Conservation (phyloP, 768 basidiomycete genomes). For the Clavaria fumosa region DNA sequence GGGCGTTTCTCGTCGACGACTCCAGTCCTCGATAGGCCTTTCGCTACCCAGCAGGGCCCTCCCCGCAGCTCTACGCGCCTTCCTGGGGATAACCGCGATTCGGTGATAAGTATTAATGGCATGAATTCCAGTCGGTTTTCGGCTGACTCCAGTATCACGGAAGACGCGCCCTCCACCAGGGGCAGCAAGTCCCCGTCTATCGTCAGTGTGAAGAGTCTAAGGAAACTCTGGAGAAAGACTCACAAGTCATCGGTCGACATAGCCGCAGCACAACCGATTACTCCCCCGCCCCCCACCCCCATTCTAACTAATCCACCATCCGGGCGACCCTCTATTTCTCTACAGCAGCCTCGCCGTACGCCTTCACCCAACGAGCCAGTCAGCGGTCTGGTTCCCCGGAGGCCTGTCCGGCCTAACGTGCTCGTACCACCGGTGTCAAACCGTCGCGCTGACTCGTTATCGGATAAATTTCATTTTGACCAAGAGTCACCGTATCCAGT, state of each 20-base stretch:
- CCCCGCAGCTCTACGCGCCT: neutral
- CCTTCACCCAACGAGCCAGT: neutral
- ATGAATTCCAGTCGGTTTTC: slow-evolving; percentile 53
- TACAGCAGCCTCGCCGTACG: neutral
- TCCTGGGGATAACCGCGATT: neutral
- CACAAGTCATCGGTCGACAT: slow-evolving; percentile 29
- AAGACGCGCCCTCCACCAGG: slow-evolving; percentile 16
- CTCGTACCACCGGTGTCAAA: slow-evolving; percentile 21
- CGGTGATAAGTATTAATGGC: neutral
- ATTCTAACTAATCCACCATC: slow-evolving; percentile 23
- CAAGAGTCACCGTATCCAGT: slow-evolving; percentile 59
- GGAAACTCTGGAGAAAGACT: slow-evolving; percentile 68
- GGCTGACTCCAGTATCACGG: slow-evolving; percentile 44
- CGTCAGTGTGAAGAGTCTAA: slow-evolving; percentile 60
- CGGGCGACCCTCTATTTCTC: slow-evolving; percentile 19
- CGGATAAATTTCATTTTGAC: slow-evolving; percentile 49
- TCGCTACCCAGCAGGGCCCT: slow-evolving; percentile 14
- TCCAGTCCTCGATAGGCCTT: slow-evolving; percentile 28
- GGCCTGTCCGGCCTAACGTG: slow-evolving; percentile 7
- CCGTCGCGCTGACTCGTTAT: slow-evolving; percentile 15
- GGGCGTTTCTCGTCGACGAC: slow-evolving; percentile 48
- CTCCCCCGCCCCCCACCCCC: slow-evolving; percentile 20
- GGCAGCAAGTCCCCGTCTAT: slow-evolving; percentile 22
- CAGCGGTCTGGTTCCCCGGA: neutral
- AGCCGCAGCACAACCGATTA: slow-evolving; percentile 11